Conservation (phyloP, 768 basidiomycete species). For the Phylloporus arenicola region DNA sequence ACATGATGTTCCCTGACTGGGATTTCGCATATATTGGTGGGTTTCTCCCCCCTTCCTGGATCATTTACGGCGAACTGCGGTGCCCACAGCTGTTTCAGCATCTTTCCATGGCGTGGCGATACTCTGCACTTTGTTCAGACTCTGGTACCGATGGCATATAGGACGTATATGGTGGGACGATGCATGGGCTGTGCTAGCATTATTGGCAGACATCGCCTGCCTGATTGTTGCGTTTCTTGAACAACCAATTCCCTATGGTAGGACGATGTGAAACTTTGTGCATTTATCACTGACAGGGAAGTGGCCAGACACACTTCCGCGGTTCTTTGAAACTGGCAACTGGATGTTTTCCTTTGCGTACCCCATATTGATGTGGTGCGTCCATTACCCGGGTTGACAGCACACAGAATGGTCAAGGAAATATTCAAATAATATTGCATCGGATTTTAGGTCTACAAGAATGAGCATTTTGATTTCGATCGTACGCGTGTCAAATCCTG, state of each 20-base stretch:
- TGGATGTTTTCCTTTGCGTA: conserved; percentile 16
- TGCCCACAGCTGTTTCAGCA: conserved; percentile 6
- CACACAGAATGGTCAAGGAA: not conserved
- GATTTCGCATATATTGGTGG: conserved; percentile 10
- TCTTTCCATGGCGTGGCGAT: conserved; percentile 21
- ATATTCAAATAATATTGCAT: not conserved
- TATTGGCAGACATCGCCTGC: conserved; percentile 11
- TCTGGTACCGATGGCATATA: conserved; percentile 18
- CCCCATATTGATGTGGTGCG: conserved; percentile 13
- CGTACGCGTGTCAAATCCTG: conserved; percentile 17
- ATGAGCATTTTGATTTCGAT: conserved; percentile 22
- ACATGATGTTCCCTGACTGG: conserved; percentile 17
- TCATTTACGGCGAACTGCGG: conserved; percentile 1
- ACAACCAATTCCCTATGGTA: conserved; percentile 6
- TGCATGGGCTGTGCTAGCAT: conserved; percentile 14
- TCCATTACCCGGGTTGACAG: not conserved
- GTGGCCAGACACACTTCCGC: conserved; percentile 3
- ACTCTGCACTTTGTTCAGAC: conserved; percentile 19
- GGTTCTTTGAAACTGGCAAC: conserved; percentile 6
- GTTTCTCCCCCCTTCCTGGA: not conserved
- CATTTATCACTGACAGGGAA: not conserved
- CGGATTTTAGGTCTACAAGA: conserved; percentile 17
- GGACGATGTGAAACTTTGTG: not conserved
- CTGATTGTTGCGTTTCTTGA: conserved; percentile 5
- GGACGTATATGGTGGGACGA: conserved; percentile 26